These are phyloP conservation scores for Meyerozyma smithsonii DNA, from an alignment of 1,139 yeast species.

Conservation along the genomic window DNA sequence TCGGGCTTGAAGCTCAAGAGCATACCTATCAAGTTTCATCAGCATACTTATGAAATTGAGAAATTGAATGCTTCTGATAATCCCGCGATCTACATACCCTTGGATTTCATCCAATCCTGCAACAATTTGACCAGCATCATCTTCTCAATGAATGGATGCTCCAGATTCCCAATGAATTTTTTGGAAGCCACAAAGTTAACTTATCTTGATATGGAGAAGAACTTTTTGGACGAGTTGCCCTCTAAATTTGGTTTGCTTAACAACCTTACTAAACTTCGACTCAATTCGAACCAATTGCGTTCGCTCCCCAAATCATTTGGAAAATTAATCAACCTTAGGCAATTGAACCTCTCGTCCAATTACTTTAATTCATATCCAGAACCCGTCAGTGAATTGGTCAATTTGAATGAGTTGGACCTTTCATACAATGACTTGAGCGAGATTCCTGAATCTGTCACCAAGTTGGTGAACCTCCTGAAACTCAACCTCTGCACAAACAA, in stretches of 20 bases:
- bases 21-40: constrained; percentile 79
- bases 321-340: constrained; percentile 49
- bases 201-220: constrained; percentile 75
- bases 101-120: constrained; percentile 83
- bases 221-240: constrained; percentile 64
- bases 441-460: constrained; percentile 61
- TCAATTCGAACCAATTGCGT: constrained; percentile 71
- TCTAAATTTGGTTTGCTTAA: constrained; percentile 47
- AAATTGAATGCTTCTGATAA: constrained; percentile 81
- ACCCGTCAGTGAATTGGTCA: constrained; percentile 56
- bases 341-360: constrained; percentile 77
- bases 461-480: constrained; percentile 55
- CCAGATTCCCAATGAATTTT: constrained; percentile 69
- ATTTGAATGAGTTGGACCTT: constrained; percentile 66
- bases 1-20: constrained; percentile 74
- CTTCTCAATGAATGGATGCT: constrained; percentile 70
- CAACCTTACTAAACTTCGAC: constrained; percentile 51
- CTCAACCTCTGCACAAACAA: constrained; percentile 74
- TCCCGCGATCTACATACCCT: constrained; percentile 78
- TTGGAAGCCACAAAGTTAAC: constrained; percentile 64
- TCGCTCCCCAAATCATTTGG: constrained; percentile 62
- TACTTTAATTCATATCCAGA: constrained; percentile 66
- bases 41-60: constrained; percentile 77
- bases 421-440: constrained; percentile 70
- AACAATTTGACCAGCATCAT: constrained; percentile 62